Evolutionary conservation across 2,329 filamentous ascomycete genomes (phyloP), one percentile per base, ranked within the genome.

Genomic region (Cladorrhinum sp.): DNA sequence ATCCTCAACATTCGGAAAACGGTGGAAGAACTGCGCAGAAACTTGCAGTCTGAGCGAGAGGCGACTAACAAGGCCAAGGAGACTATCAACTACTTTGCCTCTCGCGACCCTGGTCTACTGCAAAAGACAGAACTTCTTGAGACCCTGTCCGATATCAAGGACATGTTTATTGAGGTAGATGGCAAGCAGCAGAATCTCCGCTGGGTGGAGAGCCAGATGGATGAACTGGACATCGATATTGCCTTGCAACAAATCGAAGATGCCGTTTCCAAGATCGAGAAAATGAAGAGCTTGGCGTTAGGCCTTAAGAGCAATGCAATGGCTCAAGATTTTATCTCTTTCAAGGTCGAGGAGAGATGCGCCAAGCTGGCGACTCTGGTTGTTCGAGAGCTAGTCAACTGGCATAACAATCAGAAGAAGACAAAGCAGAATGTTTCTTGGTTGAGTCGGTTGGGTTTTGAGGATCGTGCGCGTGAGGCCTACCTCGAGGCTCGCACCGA

Each of bases 181-280:
- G 95, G 95, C 54, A 96, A 96, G 70, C 93, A 97, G 74, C 92
- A 98, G 72, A 97, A 95, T 72, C 82, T 99, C 52, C 90, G 94
- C 57, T 97, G 92, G 92, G 92, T 99, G 0, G 95, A 99, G 73
- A 86, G 87, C 57, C 92, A 98, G 75, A 90, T 99, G 74, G 95
- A 99, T 71, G 92, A 96, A 71, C 84, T 99, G 5, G 95, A 99
- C 71, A 98, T 98, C 68, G 89, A 96, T 69, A 93, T 99, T 69
- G 94, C 95, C 0, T 82, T 97, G 55, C 94, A 98, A 72, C 84
- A 86, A 48, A 95, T 96, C 66, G 92, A 97, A 69, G 84, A 88
- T 20, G 90, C 95, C 0, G 95, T 98, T 0, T 82, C 83, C 4
- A 86, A 88, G 28, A 89, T 97, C 1, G 95, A 98, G 74, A 92